phyloP scores from a whole-genome alignment of 164 flowering plant species.

The Umbellularia californica region DNA sequence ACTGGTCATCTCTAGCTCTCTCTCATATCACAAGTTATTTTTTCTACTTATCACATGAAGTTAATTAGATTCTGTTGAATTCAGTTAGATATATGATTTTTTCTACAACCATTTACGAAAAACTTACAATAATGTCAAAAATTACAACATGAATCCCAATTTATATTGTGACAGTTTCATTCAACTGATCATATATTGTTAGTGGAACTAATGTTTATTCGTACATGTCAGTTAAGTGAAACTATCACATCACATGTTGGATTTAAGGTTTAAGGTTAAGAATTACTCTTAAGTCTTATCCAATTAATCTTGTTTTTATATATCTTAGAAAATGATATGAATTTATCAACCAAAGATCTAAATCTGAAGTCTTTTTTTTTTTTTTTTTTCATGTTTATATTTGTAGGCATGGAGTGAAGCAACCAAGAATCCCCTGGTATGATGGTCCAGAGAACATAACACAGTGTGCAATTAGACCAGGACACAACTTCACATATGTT shows the following conservation, averaged over 20 bases:
- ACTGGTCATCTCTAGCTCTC: slow-evolving; percentile 20
- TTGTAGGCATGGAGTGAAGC: too few species aligned
- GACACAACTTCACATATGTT: too few species aligned
- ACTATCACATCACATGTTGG: too few species aligned
- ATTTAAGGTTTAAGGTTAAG: slow-evolving; percentile 18
- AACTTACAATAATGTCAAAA: not conserved
- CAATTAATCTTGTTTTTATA: slow-evolving; percentile 32
- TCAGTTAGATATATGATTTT: not conserved
- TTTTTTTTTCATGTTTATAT: too few species aligned
- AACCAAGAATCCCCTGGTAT: too few species aligned
- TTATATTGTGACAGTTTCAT: too few species aligned
- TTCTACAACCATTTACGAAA: not conserved
- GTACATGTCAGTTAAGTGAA: too few species aligned
- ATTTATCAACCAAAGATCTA: slow-evolving; percentile 36
- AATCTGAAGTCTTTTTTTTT: slow-evolving; percentile 25
- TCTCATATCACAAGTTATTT: too few species aligned
- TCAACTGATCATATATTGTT: too few species aligned
- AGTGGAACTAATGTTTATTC: too few species aligned
- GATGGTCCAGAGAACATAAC: too few species aligned
- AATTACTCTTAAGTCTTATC: slow-evolving; percentile 47
- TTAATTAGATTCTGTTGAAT: not conserved
- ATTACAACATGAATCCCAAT: not conserved
- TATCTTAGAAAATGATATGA: slow-evolving; percentile 23
- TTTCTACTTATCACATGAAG: not conserved
- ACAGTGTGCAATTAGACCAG: too few species aligned